phyloP scores from a whole-genome alignment of 2,329 filamentous ascomycete genomes.

The Endothia cerciana region DNA sequence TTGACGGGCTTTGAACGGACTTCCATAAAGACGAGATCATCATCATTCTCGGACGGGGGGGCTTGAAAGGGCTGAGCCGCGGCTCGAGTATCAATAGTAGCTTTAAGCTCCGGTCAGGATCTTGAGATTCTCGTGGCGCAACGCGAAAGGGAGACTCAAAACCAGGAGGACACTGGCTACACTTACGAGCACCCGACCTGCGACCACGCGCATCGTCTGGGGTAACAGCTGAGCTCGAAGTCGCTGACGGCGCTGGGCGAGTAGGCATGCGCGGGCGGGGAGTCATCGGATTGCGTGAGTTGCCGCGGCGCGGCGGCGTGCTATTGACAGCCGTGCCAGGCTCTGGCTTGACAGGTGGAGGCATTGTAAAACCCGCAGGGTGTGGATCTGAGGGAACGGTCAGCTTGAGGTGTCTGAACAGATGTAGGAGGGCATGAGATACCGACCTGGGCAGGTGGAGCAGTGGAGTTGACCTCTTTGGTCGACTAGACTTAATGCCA shows the following conservation, averaged over 20 bases:
- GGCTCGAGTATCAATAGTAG: constrained; percentile 36
- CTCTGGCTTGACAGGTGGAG: constrained; percentile 23
- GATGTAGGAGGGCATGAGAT: background rate
- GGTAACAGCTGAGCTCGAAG: constrained; percentile 19
- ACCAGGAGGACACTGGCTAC: background rate
- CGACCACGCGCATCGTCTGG: constrained; percentile 24
- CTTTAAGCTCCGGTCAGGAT: constrained; percentile 30
- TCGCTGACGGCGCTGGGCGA: constrained; percentile 19
- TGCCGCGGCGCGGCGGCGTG: constrained; percentile 10
- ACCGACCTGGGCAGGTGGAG: background rate
- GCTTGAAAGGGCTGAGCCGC: constrained; percentile 7
- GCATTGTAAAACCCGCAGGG: constrained; percentile 2
- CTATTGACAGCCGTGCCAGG: constrained; percentile 5
- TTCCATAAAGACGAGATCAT: constrained; percentile 36
- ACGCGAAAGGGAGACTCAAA: background rate
- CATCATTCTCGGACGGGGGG: constrained; percentile 31
- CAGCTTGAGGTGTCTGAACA: background rate
- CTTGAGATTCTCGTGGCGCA: background rate
- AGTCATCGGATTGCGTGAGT: constrained; percentile 8
- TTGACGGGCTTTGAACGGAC: constrained; percentile 30
- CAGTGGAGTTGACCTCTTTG: background rate
- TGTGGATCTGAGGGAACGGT: background rate
- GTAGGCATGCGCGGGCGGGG: constrained; percentile 19
- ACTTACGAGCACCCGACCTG: constrained; percentile 36
- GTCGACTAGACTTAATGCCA: background rate